Evolutionary conservation across 2,329 filamentous ascomycete genomes (phyloP).

Genomic region (Cercospora berteroae): DNA sequence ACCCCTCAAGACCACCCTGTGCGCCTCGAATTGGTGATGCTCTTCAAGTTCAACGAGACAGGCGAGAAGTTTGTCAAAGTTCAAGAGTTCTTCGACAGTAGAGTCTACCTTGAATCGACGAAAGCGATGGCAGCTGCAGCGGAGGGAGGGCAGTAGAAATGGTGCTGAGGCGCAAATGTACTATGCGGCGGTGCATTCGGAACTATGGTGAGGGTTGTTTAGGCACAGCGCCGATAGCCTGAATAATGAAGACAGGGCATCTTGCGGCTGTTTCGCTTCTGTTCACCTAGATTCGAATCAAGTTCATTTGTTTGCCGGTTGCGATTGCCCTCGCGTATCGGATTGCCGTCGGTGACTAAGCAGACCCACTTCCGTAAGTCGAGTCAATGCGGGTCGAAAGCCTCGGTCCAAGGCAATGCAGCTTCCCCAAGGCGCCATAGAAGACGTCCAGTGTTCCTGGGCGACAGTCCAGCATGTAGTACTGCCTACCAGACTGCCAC

Average conservation of each 20-base stretch:
- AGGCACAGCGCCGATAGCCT: background rate
- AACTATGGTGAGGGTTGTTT: background rate
- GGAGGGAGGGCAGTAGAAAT: background rate
- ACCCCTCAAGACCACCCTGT: background rate
- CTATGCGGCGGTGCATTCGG: background rate
- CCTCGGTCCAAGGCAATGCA: constrained; percentile 9
- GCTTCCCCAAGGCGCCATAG: background rate
- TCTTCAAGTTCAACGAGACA: background rate
- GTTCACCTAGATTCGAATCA: background rate
- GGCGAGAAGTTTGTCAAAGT: background rate
- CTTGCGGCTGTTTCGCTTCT: background rate
- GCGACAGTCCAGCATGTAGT: constrained; percentile 1
- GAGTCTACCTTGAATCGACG: background rate
- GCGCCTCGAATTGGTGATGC: background rate
- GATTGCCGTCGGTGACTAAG: background rate
- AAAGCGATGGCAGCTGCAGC: background rate
- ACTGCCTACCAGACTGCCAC: background rate
- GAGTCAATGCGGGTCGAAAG: constrained; percentile 4
- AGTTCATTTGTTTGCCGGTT: background rate
- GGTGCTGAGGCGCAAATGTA: background rate
- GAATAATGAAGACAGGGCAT: background rate
- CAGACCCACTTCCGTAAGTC: background rate
- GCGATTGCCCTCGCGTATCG: background rate
- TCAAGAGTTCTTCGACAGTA: background rate
- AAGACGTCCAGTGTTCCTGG: background rate